A percentile compares a stretch with the other conserved stretches of the same genome.
Evolutionary conservation across 345 rosid species (phyloP).

Genomic region (Angophora floribunda): DNA sequence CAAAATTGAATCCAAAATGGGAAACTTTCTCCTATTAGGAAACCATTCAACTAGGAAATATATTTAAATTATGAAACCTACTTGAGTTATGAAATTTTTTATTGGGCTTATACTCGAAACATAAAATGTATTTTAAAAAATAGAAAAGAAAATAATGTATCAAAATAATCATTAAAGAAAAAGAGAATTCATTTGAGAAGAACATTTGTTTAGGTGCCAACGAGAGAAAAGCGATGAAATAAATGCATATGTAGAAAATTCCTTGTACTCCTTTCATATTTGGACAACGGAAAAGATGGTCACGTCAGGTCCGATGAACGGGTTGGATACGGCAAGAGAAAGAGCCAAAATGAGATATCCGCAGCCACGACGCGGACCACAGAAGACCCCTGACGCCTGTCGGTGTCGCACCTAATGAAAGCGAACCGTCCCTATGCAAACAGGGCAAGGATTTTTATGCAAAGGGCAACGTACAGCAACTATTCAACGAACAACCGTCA

Average conservation of each 20-base stretch:
- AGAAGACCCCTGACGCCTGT: neutral
- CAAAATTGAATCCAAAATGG: too few species aligned
- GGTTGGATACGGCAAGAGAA: accelerated
- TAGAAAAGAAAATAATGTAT: too few species aligned
- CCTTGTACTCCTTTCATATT: too few species aligned
- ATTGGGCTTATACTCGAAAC: too few species aligned
- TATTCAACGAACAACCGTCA: too few species aligned
- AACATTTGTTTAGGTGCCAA: neutral
- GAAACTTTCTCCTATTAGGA: too few species aligned
- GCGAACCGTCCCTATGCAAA: accelerated
- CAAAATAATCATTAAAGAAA: too few species aligned
- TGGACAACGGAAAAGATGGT: neutral
- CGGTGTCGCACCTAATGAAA: neutral
- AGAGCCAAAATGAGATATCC: neutral
- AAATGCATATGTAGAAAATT: neutral
- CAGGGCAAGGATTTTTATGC: neutral
- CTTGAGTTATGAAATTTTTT: too few species aligned
- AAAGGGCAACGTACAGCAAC: too few species aligned
- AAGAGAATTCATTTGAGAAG: neutral
- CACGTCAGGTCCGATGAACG: neutral
- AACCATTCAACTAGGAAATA: too few species aligned
- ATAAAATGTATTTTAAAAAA: too few species aligned
- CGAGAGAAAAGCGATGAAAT: neutral
- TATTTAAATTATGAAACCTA: too few species aligned
- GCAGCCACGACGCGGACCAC: neutral